phyloP scores from a whole-genome alignment of 1,139 yeast species.

The Nematodospora anomalae region DNA sequence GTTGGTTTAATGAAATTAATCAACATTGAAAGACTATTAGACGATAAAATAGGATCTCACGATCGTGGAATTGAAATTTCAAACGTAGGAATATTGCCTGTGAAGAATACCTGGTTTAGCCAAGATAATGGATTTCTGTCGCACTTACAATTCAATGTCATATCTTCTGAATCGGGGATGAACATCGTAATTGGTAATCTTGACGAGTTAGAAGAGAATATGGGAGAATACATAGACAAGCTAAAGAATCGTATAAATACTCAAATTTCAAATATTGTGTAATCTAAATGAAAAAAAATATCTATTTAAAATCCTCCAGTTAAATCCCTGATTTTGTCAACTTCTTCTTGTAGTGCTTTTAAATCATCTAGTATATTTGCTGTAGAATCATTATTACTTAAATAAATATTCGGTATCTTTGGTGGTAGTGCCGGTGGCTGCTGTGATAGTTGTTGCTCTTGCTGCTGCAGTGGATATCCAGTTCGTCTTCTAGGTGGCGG shows the following conservation, averaged over 20 bases:
- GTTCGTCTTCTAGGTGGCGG: slow-evolving; percentile 37
- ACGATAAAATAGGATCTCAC: slow-evolving; percentile 13
- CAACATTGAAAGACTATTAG: slow-evolving; percentile 16
- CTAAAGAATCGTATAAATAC: neutral
- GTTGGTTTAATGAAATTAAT: slow-evolving; percentile 22
- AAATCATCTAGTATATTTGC: slow-evolving; percentile 59
- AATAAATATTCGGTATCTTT: slow-evolving; percentile 21
- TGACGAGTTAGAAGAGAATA: slow-evolving; percentile 16
- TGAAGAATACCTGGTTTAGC: slow-evolving; percentile 24
- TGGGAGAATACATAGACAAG: slow-evolving; percentile 12
- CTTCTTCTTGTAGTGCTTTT: slow-evolving; percentile 64
- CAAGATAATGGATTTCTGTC: slow-evolving; percentile 25
- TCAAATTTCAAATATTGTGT: neutral
- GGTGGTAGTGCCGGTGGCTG: slow-evolving; percentile 38
- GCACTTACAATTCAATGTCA: slow-evolving; percentile 22
- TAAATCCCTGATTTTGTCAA: slow-evolving; percentile 52
- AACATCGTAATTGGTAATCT: slow-evolving; percentile 22
- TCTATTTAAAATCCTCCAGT: slow-evolving; percentile 45
- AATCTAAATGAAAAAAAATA: slow-evolving; percentile 1
- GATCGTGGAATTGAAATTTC: slow-evolving; percentile 24
- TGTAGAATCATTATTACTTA: slow-evolving; percentile 34
- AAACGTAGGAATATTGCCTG: slow-evolving; percentile 26
- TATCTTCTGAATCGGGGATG: slow-evolving; percentile 22
- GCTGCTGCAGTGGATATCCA: slow-evolving; percentile 8
- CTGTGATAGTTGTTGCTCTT: slow-evolving; percentile 3